Percentiles rank a stretch among this genome's conserved stretches.
phyloP scores from a whole-genome alignment of 2,329 filamentous ascomycete species.

The Monosporascus sp. region DNA sequence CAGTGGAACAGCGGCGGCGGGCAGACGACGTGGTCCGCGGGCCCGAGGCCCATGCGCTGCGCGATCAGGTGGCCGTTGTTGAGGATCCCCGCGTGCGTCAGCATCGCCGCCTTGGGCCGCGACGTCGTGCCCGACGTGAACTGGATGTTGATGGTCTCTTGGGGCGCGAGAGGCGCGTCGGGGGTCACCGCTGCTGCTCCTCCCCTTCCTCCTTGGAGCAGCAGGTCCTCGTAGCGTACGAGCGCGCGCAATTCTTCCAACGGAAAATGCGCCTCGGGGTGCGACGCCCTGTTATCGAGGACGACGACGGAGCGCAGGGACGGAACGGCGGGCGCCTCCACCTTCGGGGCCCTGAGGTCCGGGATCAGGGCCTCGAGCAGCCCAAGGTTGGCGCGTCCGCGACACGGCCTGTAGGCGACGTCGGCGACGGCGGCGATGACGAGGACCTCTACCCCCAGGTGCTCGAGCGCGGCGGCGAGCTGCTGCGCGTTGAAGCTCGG shows the following conservation, averaged over 20 bases:
- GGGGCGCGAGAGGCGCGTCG: constrained; percentile 42
- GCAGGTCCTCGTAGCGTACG: constrained; percentile 40
- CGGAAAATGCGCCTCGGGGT: constrained; percentile 39
- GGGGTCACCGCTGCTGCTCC: constrained; percentile 37
- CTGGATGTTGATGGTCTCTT: constrained; percentile 87
- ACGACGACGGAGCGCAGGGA: constrained; percentile 66
- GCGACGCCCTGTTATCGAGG: constrained; percentile 65
- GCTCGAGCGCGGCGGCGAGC: constrained; percentile 69
- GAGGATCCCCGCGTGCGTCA: constrained; percentile 78
- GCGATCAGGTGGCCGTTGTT: constrained; percentile 90
- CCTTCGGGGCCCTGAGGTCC: constrained; percentile 27
- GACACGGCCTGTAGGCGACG: constrained; percentile 58
- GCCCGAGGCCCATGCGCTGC: constrained; percentile 72
- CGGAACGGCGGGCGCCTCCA: constrained; percentile 51
- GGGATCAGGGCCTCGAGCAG: constrained; percentile 42
- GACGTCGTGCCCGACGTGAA: constrained; percentile 97
- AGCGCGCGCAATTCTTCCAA: constrained; percentile 36
- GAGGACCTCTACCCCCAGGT: constrained; percentile 67
- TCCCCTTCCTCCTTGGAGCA: constrained; percentile 13
- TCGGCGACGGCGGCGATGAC: constrained; percentile 87
- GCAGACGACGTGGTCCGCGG: constrained; percentile 71
- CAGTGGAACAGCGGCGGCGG: constrained; percentile 85
- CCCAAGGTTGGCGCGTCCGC: constrained; percentile 46
- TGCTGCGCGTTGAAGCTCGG: constrained; percentile 80
- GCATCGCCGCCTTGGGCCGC: constrained; percentile 83